A percentile compares a stretch with the other conserved stretches of the same genome.
Conservation (phyloP, 2,329 filamentous ascomycete genomes). For the Paracoccidioides lutzii region DNA sequence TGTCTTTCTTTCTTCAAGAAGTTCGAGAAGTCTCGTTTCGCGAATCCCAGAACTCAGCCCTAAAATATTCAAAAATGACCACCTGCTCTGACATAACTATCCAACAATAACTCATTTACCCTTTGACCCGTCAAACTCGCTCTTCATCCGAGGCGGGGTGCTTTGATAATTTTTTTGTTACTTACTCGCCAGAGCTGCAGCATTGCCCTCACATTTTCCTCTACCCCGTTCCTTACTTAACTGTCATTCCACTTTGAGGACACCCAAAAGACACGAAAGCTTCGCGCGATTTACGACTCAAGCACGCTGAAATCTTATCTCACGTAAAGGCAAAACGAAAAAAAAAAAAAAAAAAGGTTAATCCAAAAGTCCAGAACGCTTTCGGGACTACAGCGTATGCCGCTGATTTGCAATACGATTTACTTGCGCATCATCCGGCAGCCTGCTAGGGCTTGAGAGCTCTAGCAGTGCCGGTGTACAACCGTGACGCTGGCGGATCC, state of each 20-base stretch:
- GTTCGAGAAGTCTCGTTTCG: constrained; percentile 4
- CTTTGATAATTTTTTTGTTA: not conserved
- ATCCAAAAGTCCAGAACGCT: not conserved
- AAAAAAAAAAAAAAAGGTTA: not conserved
- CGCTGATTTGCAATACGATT: constrained; percentile 4
- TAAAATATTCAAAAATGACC: constrained; percentile 1
- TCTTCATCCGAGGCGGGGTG: not conserved
- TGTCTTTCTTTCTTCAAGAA: not conserved
- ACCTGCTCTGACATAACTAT: not conserved
- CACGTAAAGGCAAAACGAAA: not conserved
- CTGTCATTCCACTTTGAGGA: not conserved
- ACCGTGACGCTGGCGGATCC: constrained; percentile 60
- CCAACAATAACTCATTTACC: not conserved
- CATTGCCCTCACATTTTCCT: not conserved
- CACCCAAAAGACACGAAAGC: not conserved
- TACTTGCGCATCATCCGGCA: constrained; percentile 12
- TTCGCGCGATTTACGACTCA: not conserved
- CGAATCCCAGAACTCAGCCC: constrained; percentile 1
- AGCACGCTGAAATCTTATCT: not conserved
- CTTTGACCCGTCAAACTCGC: not conserved
- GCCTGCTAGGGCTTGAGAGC: constrained; percentile 56
- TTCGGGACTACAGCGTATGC: not conserved
- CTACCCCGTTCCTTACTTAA: not conserved
- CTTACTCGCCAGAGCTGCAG: not conserved
- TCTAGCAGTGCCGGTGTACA: constrained; percentile 64